Base-by-base conservation (phyloP, 2,329 filamentous ascomycete species). In the Alternaria sp. region DNA sequence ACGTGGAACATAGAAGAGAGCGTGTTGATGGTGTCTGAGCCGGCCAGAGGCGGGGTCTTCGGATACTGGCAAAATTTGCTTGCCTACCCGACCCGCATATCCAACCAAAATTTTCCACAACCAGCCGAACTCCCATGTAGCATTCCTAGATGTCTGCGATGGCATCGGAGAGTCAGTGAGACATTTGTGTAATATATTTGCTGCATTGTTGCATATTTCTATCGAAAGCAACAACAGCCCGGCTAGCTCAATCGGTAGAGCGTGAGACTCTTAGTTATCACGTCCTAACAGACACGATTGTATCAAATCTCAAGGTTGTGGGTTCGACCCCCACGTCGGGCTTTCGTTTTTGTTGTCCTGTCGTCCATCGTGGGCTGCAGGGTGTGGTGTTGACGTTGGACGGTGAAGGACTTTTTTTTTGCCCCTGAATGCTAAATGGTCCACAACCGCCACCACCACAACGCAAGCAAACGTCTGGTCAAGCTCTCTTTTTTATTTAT, bases 181-280 rank as follows among this genome's bases (percentile, higher is more conserved):
- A n/a, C 3, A 6, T n/a, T 4, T 4, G 4, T 3, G 20, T 7
- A 11, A 9, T 41, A 41, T 41, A 5, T 1, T 3, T 4, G 0
- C 7, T 16, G 5, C 1, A 7, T 20, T 11, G 28, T 7, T 4
- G 3, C 18, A 9, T 18, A n/a, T 12, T 28, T 26, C n/a, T 38
- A 59, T 54, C 57, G 18, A 57, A 52, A 47, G 24, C 49, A 47
- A 12, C 41, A 57, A 42, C 42, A 42, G 64, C 64, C 64, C 55
- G 63, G 64, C 57, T 67, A 62, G 64, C 74, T 74, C 72, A 77
- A 78, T 78, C 76, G 76, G 75, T 78, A 78, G 76, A 76, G 76
- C 76, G 74, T 78, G 70, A 78, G 76, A 77, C 75, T 78, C 75
- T 78, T 78, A 77, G 59, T 42, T 59, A 48, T 59, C 56, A 59